Percentiles rank a stretch among this genome's conserved stretches.
phyloP scores from a whole-genome alignment of 345 rosid genomes.

The Acer campestre region DNA sequence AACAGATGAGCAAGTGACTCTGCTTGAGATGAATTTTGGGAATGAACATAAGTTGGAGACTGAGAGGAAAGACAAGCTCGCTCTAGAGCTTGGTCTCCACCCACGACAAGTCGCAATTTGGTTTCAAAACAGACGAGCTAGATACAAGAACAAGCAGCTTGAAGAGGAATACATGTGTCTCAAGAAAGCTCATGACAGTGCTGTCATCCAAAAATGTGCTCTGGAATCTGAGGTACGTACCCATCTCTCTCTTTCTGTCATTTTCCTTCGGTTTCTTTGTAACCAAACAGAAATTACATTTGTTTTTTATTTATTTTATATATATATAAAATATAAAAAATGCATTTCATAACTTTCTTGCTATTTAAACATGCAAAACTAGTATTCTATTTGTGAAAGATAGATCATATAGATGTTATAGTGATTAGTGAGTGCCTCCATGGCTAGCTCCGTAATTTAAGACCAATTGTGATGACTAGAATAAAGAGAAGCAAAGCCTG shows the following conservation, averaged over 20 bases:
- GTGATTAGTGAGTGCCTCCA: background rate
- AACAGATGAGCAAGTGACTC: constrained; percentile 57
- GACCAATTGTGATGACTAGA: constrained; percentile 5
- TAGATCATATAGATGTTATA: background rate
- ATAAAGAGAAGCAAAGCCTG: background rate
- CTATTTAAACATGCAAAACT: background rate
- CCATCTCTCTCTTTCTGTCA: background rate
- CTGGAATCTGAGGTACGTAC: constrained; percentile 85
- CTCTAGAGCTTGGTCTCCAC: constrained; percentile 78
- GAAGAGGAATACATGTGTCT: constrained; percentile 74
- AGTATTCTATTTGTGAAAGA: background rate
- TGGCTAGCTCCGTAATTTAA: constrained; percentile 24
- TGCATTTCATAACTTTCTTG: constrained; percentile 4
- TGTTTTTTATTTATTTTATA: too few relatives aligned
- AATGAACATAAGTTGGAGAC: constrained; percentile 84
- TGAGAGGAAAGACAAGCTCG: constrained; percentile 77
- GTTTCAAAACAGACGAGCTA: constrained; percentile 95
- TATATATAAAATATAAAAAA: too few relatives aligned
- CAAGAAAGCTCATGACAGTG: constrained; percentile 48
- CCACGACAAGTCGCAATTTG: constrained; percentile 97
- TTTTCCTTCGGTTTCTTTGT: constrained; percentile 14
- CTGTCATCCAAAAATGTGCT: constrained; percentile 54
- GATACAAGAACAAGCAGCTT: constrained; percentile 91
- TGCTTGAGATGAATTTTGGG: constrained; percentile 68
- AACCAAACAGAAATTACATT: constrained; percentile 19